Percentiles rank a stretch among this genome's conserved stretches.
Evolutionary conservation across 2,329 filamentous ascomycete genomes (phyloP).

Genomic region (Cercospora berteroae): DNA sequence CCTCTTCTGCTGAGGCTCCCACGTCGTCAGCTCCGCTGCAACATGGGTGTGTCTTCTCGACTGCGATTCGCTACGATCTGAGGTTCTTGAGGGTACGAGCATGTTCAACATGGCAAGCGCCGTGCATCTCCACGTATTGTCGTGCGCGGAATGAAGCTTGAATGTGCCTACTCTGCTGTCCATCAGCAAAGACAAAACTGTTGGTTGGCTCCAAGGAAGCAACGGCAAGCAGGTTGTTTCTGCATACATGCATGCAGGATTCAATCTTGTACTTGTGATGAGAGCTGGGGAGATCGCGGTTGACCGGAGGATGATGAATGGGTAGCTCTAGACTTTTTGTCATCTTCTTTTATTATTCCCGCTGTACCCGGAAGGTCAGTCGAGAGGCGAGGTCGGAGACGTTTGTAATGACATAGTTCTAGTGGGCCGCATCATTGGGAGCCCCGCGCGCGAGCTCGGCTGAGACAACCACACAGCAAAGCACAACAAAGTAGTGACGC

Average conservation of each 20-base stretch:
- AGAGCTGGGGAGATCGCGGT: constrained; percentile 13
- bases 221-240: background rate
- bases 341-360: background rate
- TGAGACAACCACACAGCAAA: background rate
- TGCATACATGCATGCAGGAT: background rate
- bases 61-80: background rate
- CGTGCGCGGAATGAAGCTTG: constrained; percentile 7
- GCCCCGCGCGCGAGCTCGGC: constrained; percentile 21
- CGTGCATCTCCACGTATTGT: background rate
- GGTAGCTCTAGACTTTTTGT: background rate
- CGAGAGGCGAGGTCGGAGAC: constrained; percentile 3
- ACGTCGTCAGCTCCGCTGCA: background rate
- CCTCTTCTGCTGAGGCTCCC: constrained; percentile 9
- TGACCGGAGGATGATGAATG: constrained; percentile 12
- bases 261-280: background rate
- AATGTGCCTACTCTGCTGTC: background rate
- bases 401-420: constrained; percentile 14
- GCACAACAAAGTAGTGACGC: constrained; percentile 16
- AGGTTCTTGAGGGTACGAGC: background rate
- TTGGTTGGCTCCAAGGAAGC: constrained; percentile 1
- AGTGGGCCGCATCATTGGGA: constrained; percentile 6
- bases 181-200: background rate
- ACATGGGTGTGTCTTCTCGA: background rate
- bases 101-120: background rate
- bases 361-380: constrained; percentile 8